Base-by-base conservation (phyloP, 192 early-diverging fungal species). In the Ambispora gerdemannii region DNA sequence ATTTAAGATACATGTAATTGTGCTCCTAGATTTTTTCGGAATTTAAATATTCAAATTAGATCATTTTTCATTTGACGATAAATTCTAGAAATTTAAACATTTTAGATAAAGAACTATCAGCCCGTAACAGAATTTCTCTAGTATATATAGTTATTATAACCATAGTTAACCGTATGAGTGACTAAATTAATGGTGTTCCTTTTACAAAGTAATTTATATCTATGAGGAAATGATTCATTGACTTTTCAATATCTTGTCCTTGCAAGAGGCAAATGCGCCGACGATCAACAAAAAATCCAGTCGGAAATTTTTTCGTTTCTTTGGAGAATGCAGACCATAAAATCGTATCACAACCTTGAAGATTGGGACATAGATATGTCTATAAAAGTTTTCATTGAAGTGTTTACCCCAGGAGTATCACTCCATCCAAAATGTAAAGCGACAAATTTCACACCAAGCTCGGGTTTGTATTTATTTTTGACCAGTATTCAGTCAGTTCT, bases 311-410 rank as follows among this genome's bases (percentile, higher is more conserved):
- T 11, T 30, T 2, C 11, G 30, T 32, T 33, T 61, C 58, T 13
- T 61, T 61, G n/a, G 24, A 28, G 33, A 61, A 61, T 17, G 58
- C 58, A 3, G 58, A 27, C 58, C 58, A 61, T 32, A 61, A 32
- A 20, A 61, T 33, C 33, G 58, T 61, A 33, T 61, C 58, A 34
- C 11, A 15, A 33, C 58, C 58, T 61, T 61, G 58, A 33, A 1
- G 24, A 11, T 15, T 33, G 30, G 58, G 17, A 33, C 58, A 13
- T 15, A 61, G 30, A n/a, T 33, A 33, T 28, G 3, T 61, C 33
- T 61, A 33, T 15, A 61, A 61, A 61, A 33, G 30, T 20, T 61
- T 61, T 17, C 58, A 61, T 33, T 0, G 3, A 10, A n/a, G 11
- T 33, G 15, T 15, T 61, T 17, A 61, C 1, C 17, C 58, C 58